phyloP scores from a whole-genome alignment of 495 filamentous ascomycete species.

The Annulohypoxylon stygium region DNA sequence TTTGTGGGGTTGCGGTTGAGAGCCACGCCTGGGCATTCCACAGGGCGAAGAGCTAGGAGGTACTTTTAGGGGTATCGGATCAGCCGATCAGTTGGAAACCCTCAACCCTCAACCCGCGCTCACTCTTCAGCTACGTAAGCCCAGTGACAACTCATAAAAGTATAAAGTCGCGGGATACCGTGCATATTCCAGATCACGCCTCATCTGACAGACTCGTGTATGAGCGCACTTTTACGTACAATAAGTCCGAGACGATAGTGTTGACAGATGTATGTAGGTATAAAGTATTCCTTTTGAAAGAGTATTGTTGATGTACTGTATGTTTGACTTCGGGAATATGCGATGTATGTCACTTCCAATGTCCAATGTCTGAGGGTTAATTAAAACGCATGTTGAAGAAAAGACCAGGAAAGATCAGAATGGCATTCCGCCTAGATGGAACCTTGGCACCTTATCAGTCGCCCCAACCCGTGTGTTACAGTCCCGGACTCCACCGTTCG shows the following conservation, averaged over 20 bases:
- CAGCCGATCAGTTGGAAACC: constrained; percentile 37
- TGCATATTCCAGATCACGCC: constrained; percentile 18
- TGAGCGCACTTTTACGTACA: constrained; percentile 9
- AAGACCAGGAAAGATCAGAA: background rate
- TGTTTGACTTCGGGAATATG: constrained; percentile 24
- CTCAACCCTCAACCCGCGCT: constrained; percentile 8
- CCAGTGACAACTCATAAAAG: constrained; percentile 34
- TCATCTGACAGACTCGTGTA: constrained; percentile 1
- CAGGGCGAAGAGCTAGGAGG: constrained; percentile 20
- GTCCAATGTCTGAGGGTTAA: no score
- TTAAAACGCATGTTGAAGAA: no score
- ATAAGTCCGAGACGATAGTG: background rate
- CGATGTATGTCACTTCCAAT: no score
- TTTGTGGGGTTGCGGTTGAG: constrained; percentile 31
- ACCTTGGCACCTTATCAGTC: constrained; percentile 12
- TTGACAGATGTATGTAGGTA: background rate
- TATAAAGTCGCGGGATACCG: constrained; percentile 17
- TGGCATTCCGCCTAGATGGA: background rate
- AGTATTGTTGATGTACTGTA: background rate
- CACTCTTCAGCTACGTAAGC: constrained; percentile 32
- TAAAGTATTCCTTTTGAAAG: background rate
- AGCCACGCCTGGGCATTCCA: constrained; percentile 32
- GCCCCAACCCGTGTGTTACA: background rate
- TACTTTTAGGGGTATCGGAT: constrained; percentile 37
- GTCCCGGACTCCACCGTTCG: constrained; percentile 7